These are phyloP conservation scores for Yarrowia keelungensis DNA, from an alignment of 805 yeast species.

Conservation along the genomic window DNA sequence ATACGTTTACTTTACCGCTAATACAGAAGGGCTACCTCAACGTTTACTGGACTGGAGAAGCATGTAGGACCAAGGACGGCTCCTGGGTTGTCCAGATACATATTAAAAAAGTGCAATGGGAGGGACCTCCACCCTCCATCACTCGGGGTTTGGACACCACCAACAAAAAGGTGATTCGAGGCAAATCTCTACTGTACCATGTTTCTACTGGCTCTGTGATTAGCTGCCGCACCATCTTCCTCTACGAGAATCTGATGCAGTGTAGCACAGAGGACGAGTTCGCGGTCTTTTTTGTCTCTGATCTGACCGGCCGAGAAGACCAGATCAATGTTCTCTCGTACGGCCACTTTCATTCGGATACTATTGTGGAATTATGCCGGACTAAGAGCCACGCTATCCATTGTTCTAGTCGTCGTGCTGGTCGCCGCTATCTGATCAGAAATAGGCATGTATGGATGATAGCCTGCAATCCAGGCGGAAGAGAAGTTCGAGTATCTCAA, in stretches of 20 bases:
- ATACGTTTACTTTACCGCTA: background rate
- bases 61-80: constrained; percentile 1
- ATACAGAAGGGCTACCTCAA: constrained; percentile 6
- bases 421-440: constrained; percentile 13
- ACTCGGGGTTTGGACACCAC: background rate
- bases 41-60: constrained; percentile 25
- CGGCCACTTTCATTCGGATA: constrained; percentile 1
- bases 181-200: constrained; percentile 1
- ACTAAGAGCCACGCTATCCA: constrained; percentile 29
- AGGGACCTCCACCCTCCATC: constrained; percentile 2
- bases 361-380: constrained; percentile 1
- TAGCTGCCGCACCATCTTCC: constrained; percentile 12
- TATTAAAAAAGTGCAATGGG: constrained; percentile 22
- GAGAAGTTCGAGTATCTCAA: constrained; percentile 7
- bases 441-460: constrained; percentile 18
- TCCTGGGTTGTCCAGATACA: constrained; percentile 28
- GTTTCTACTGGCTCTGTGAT: background rate
- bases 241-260: constrained; percentile 27
- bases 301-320: constrained; percentile 16
- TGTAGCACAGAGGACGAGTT: constrained; percentile 12
- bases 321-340: constrained; percentile 8
- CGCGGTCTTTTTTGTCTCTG: constrained; percentile 10
- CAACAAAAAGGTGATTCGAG: constrained; percentile 19
- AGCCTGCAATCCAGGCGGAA: background rate
- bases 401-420: constrained; percentile 10